Base-by-base conservation (phyloP, 2,329 filamentous ascomycete species). In the Grosmannia serpens region DNA sequence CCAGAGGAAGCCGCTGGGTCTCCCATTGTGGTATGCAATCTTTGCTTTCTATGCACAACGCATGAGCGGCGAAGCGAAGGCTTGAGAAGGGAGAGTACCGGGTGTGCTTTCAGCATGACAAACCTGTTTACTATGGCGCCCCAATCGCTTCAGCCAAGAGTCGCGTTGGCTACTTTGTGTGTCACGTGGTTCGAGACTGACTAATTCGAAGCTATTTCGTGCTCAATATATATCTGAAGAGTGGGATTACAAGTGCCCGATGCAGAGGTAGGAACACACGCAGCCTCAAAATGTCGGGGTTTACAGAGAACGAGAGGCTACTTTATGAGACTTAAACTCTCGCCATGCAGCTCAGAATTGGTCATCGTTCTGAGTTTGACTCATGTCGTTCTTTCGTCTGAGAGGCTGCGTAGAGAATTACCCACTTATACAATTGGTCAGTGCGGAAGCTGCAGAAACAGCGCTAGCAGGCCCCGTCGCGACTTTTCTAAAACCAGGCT, bases 51-150 rank as follows among this genome's bases (percentile, higher is more conserved):
- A 33, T 20, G 51, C 17, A 20, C 27, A 13, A 29, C 20, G 35
- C 17, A 59, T 62, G 60, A 62, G 54, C 50, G 47, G 50, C 55
- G 49, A 17, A 55, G 53, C 26, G 29, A 54, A 24, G 29, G 46
- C 26, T 46, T 9, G 33, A 52, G 13, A 20, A 58, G 33, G 15
- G 53, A 5, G n/a, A 59, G 33, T 17, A 29, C 24, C 11, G 55
- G 55, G 51, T 46, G 46, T 55, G 56, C 52, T 58, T 56, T 60
- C 22, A 59, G 58, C 60, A 63, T 61, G 56, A 59, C 61, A 53
- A 51, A 22, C 69, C 68, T 15, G 66, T 59, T 13, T n/a, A 24
- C 27, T 38, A 24, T 33, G 47, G 22, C 29, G 13, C 33, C 49
- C 7, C 7, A 46, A 24, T 3, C 7, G 20, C 20, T n/a, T 5